Evolutionary conservation across 345 rosid species (phyloP).

Genomic region (Melaleuca alternifolia): DNA sequence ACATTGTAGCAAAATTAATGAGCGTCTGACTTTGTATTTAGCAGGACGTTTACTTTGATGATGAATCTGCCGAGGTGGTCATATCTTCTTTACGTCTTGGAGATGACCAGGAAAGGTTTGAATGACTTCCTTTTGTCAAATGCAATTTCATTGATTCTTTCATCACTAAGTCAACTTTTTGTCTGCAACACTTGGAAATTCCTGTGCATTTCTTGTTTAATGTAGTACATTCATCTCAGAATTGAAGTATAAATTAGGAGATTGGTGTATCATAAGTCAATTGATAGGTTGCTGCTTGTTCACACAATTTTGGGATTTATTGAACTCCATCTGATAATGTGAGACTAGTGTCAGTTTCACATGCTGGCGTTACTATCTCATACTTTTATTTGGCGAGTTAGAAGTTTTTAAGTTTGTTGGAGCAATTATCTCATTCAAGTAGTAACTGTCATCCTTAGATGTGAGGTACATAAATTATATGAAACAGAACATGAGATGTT

Average conservation of each 20-base stretch:
- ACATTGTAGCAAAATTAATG: not conserved
- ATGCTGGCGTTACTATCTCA: not conserved
- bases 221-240: not conserved
- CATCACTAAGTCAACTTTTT: not conserved
- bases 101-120: slow-evolving; percentile 84
- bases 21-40: slow-evolving; percentile 12
- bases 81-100: slow-evolving; percentile 92
- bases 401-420: not conserved
- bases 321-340: not conserved
- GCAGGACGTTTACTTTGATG: slow-evolving; percentile 98
- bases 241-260: not conserved
- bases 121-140: not conserved
- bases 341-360: not conserved
- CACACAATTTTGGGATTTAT: not conserved
- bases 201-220: not conserved
- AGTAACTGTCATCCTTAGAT: not conserved
- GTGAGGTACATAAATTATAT: not conserved
- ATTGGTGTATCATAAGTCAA: not conserved
- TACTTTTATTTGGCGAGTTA: not conserved
- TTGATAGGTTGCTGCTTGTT: not conserved
- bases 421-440: not conserved
- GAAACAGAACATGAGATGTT: no score
- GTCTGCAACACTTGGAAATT: not conserved
- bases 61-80: slow-evolving; percentile 94
- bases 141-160: not conserved